Percentiles rank a stretch among this genome's conserved stretches.
Conservation (phyloP, 2,329 filamentous ascomycete species). For the Nemania abortiva region DNA sequence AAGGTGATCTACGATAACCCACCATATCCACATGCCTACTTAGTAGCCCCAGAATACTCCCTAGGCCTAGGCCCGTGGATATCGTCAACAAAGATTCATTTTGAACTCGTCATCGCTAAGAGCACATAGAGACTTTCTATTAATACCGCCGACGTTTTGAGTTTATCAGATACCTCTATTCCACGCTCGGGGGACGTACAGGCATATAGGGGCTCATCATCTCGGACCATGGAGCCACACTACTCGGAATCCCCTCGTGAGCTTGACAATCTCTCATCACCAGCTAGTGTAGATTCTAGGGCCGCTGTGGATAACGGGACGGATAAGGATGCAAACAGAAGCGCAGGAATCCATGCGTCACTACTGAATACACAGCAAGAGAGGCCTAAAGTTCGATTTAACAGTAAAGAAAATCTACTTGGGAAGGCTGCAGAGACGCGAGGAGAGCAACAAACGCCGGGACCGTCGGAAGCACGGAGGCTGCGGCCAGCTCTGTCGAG, state of each 20-base stretch:
- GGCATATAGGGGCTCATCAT: not conserved
- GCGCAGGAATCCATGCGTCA: not conserved
- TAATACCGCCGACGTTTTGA: not conserved
- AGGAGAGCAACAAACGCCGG: slow-evolving; percentile 18
- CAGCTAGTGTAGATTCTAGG: not conserved
- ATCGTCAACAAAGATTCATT: slow-evolving; percentile 3
- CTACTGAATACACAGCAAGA: slow-evolving; percentile 22
- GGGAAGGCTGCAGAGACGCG: slow-evolving; percentile 14
- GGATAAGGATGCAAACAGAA: not conserved
- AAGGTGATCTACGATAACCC: not conserved
- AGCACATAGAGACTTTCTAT: not conserved
- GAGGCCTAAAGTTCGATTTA: slow-evolving; percentile 39
- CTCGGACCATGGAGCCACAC: slow-evolving; percentile 25
- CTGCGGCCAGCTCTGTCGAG: slow-evolving; percentile 56
- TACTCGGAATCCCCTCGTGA: slow-evolving; percentile 29
- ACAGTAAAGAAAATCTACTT: slow-evolving; percentile 21
- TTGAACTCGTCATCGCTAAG: not conserved
- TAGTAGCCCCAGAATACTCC: not conserved
- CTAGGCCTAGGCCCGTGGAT: slow-evolving; percentile 2
- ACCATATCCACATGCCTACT: not conserved
- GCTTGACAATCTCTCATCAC: slow-evolving; percentile 27
- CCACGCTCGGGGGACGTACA: not conserved
- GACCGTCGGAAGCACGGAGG: slow-evolving; percentile 37
- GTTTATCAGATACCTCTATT: not conserved
- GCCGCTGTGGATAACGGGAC: not conserved